These are phyloP conservation scores for Colletotrichum brevisporum DNA, from an alignment of 2,329 filamentous ascomycete species.

Conservation along the genomic window DNA sequence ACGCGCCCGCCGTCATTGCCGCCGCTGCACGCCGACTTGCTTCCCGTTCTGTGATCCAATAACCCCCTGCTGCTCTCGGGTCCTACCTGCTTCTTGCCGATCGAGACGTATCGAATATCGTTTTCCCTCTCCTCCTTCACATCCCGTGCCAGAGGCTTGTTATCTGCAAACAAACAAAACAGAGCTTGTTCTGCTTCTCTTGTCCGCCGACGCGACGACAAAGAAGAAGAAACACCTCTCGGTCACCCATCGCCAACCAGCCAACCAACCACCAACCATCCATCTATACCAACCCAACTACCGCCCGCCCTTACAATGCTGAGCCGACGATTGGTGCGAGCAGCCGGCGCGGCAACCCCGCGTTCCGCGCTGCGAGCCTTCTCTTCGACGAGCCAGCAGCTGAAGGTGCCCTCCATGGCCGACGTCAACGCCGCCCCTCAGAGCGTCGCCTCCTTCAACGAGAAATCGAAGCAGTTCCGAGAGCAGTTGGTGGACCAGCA, in stretches of 20 bases:
- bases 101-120: constrained; percentile 37
- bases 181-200: constrained; percentile 34
- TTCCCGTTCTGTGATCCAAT: constrained; percentile 35
- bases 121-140: constrained; percentile 32
- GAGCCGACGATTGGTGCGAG: constrained; percentile 65
- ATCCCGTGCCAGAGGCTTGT: constrained; percentile 36
- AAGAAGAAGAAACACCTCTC: constrained; percentile 8
- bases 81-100: constrained; percentile 38
- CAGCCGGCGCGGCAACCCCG: constrained; percentile 58
- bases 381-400: constrained; percentile 64
- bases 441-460: constrained; percentile 81
- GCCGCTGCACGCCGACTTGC: constrained; percentile 35
- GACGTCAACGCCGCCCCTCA: constrained; percentile 80
- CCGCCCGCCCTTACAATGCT: constrained; percentile 61
- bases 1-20: constrained; percentile 15
- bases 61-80: constrained; percentile 37
- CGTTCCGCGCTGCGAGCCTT: constrained; percentile 69
- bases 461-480: constrained; percentile 88
- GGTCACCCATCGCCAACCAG: constrained; percentile 25
- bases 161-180: constrained; percentile 39
- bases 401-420: constrained; percentile 80
- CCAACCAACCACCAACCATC: constrained; percentile 3
- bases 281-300: constrained; percentile 18
- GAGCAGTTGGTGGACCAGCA: constrained; percentile 82
- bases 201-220: constrained; percentile 25